A percentile compares a stretch with the other conserved stretches of the same genome.
These are phyloP conservation scores for Wickerhamomyces subpelliculosus DNA, from an alignment of 805 yeast species.

Conservation along the genomic window DNA sequence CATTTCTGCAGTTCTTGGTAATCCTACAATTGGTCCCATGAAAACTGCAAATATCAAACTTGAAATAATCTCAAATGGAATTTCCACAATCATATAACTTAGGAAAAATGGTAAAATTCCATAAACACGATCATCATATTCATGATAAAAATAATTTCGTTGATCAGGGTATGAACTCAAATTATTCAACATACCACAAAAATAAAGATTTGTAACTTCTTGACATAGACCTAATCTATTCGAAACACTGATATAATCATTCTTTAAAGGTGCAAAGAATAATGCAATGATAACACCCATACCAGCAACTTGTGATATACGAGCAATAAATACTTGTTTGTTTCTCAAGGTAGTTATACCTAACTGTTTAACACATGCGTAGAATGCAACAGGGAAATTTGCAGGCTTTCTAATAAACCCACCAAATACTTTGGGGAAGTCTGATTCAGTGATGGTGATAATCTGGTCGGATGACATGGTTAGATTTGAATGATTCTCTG, in stretches of 20 bases:
- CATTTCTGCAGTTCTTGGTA: conserved; percentile 57
- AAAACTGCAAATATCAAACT: conserved; percentile 53
- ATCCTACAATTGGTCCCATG: conserved; percentile 62
- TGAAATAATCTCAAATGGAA: conserved; percentile 62
- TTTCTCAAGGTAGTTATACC: conserved; percentile 34
- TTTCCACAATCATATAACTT: conserved; percentile 52
- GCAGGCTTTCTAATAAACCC: conserved; percentile 14
- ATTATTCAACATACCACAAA: conserved; percentile 74
- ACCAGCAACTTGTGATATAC: conserved; percentile 58
- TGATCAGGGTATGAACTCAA: conserved; percentile 70
- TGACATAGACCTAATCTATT: conserved; percentile 74
- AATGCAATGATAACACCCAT: conserved; percentile 60
- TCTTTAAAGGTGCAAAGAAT: conserved; percentile 55
- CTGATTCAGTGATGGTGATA: conserved; percentile 9
- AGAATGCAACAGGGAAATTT: conserved; percentile 27
- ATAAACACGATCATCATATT: conserved; percentile 66
- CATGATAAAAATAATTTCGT: conserved; percentile 70
- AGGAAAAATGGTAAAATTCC: conserved; percentile 56
- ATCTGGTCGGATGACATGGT: not conserved
- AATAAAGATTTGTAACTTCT: conserved; percentile 64
- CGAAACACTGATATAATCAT: conserved; percentile 42
- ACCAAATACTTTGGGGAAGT: conserved; percentile 13
- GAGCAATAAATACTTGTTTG: conserved; percentile 54
- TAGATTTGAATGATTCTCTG: not conserved
- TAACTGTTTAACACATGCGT: conserved; percentile 21